phyloP scores from a whole-genome alignment of 2,329 filamentous ascomycete genomes.

The Coleophoma eucalyptorum region DNA sequence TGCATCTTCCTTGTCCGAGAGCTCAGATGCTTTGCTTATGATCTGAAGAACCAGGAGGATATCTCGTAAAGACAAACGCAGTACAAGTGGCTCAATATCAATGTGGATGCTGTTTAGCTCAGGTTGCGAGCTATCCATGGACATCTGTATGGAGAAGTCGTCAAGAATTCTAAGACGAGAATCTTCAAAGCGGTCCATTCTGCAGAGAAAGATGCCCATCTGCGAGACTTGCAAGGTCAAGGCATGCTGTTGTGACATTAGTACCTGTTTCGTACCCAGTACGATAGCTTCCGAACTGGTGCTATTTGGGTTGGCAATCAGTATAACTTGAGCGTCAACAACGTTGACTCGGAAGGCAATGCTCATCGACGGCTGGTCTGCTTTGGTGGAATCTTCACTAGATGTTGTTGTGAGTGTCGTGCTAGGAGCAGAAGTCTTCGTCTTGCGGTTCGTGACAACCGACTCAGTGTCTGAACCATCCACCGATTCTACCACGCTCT shows the following conservation, averaged over 20 bases:
- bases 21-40: conserved; percentile 81
- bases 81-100: conserved; percentile 84
- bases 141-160: conserved; percentile 89
- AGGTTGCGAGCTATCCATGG: conserved; percentile 66
- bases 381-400: conserved; percentile 22
- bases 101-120: conserved; percentile 77
- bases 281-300: conserved; percentile 94
- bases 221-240: conserved; percentile 90
- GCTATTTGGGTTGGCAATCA: conserved; percentile 91
- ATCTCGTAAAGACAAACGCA: conserved; percentile 87
- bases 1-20: conserved; percentile 63
- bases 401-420: conserved; percentile 16
- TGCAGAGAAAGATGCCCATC: conserved; percentile 96
- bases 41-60: conserved; percentile 94
- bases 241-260: conserved; percentile 90
- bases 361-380: conserved; percentile 51
- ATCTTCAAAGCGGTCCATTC: conserved; percentile 96
- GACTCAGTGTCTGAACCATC: conserved; percentile 59
- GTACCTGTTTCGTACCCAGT: conserved; percentile 86
- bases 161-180: conserved; percentile 89
- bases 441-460: conserved; percentile 21
- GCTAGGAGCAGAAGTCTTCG: conserved; percentile 1
- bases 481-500: conserved; percentile 49
- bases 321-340: conserved; percentile 92
- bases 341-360: conserved; percentile 90